Conservation (phyloP, 768 basidiomycete genomes). For the Lactarius evosmus region DNA sequence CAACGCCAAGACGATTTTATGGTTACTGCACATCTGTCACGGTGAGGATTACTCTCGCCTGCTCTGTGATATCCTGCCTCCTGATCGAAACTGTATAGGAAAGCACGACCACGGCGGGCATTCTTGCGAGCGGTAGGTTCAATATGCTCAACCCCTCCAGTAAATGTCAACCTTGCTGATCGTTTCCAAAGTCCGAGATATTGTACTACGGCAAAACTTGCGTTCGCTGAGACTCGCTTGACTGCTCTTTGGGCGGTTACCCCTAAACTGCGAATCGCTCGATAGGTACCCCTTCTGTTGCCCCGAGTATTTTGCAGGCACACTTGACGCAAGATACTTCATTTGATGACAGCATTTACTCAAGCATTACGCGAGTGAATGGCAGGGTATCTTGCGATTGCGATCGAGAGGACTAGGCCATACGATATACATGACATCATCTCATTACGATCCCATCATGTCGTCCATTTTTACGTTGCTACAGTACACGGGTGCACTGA, state of each 20-base stretch:
- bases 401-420: not conserved
- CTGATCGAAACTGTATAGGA: slow-evolving; percentile 41
- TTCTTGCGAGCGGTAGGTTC: slow-evolving; percentile 67
- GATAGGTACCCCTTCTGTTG: not conserved
- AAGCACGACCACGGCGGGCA: slow-evolving; percentile 67
- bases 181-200: slow-evolving; percentile 25
- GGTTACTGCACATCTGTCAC: slow-evolving; percentile 77
- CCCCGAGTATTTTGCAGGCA: not conserved
- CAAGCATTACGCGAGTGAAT: not conserved
- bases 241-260: not conserved
- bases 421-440: slow-evolving; percentile 12
- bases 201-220: slow-evolving; percentile 27
- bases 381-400: not conserved
- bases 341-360: slow-evolving; percentile 5
- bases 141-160: not conserved
- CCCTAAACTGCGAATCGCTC: not conserved
- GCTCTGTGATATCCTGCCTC: slow-evolving; percentile 2
- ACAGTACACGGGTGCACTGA: slow-evolving; percentile 2
- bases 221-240: slow-evolving; percentile 25
- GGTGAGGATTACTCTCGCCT: slow-evolving; percentile 36
- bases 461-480: slow-evolving; percentile 16
- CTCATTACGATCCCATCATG: slow-evolving; percentile 2
- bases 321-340: not conserved
- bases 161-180: slow-evolving; percentile 12
- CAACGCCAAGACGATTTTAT: slow-evolving; percentile 70